Percentiles rank a stretch among this genome's conserved stretches.
Evolutionary conservation across 306 rosid genomes (phyloP).

Genomic region (Dryas drummondii): DNA sequence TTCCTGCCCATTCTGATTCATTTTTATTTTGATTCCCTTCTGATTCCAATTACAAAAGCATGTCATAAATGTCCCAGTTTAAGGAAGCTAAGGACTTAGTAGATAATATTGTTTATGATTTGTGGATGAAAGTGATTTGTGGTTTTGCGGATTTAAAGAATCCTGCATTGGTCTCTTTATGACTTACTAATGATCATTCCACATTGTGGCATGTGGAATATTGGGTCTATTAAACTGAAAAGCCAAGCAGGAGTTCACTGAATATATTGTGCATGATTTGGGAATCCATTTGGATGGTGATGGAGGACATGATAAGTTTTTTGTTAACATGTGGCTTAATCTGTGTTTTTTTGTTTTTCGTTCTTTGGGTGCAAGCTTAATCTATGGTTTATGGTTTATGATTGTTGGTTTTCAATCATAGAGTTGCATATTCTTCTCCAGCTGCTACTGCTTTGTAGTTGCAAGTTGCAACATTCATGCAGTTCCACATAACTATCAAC

Average conservation of each 20-base stretch:
- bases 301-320: background rate
- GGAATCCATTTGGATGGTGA: background rate
- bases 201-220: background rate
- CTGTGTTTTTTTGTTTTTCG: no score
- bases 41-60: no score
- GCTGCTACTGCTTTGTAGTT: background rate
- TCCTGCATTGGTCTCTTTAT: background rate
- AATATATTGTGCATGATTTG: background rate
- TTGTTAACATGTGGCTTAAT: no score
- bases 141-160: background rate
- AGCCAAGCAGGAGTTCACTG: background rate
- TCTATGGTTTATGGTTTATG: background rate
- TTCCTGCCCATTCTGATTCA: no score
- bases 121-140: no score
- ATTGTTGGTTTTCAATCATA: background rate
- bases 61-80: no score
- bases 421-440: conserved; percentile 1
- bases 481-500: conserved; percentile 13
- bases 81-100: no score
- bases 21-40: no score
- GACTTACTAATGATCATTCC: background rate
- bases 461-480: background rate
- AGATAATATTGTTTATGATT: no score
- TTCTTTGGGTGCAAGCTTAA: background rate
- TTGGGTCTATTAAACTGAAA: background rate